Evolutionary conservation across 1,139 yeast genomes (phyloP).

Genomic region (Sugiyamaella castrensis): DNA sequence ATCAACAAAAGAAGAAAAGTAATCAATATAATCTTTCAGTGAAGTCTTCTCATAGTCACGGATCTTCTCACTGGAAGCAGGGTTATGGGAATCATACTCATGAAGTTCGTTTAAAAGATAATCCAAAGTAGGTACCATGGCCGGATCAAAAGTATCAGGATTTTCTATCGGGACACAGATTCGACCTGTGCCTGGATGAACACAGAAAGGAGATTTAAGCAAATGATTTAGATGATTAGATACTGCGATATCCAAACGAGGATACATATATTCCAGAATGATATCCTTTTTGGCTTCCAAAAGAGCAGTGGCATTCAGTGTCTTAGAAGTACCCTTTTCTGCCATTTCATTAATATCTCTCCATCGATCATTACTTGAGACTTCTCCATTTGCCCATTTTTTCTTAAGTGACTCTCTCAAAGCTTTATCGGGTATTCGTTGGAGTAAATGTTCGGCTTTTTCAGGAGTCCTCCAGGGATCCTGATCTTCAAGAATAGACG

Average conservation of each 20-base stretch:
- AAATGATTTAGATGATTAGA: constrained; percentile 87
- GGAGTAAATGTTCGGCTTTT: constrained; percentile 54
- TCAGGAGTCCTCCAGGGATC: constrained; percentile 71
- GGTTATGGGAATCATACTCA: constrained; percentile 32
- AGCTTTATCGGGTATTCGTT: constrained; percentile 57
- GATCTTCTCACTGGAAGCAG: constrained; percentile 24
- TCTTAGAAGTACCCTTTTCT: constrained; percentile 45
- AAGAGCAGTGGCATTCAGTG: constrained; percentile 40
- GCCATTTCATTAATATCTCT: constrained; percentile 68
- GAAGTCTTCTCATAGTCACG: constrained; percentile 64
- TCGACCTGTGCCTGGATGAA: constrained; percentile 95
- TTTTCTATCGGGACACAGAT: constrained; percentile 94
- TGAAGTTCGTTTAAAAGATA: constrained; percentile 56
- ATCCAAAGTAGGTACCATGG: constrained; percentile 72
- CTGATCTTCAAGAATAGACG: constrained; percentile 71
- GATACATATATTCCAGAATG: constrained; percentile 77
- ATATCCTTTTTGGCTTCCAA: constrained; percentile 82
- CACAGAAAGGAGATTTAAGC: constrained; percentile 95
- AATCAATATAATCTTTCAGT: constrained; percentile 69
- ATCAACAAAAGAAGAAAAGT: constrained; percentile 63
- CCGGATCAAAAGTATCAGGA: constrained; percentile 67
- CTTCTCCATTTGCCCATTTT: constrained; percentile 51
- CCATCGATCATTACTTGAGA: constrained; percentile 67
- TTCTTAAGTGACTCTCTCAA: constrained; percentile 52
- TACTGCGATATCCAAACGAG: constrained; percentile 90